Conservation (phyloP, 139 green algal species). For the Picochlorum sp. region DNA sequence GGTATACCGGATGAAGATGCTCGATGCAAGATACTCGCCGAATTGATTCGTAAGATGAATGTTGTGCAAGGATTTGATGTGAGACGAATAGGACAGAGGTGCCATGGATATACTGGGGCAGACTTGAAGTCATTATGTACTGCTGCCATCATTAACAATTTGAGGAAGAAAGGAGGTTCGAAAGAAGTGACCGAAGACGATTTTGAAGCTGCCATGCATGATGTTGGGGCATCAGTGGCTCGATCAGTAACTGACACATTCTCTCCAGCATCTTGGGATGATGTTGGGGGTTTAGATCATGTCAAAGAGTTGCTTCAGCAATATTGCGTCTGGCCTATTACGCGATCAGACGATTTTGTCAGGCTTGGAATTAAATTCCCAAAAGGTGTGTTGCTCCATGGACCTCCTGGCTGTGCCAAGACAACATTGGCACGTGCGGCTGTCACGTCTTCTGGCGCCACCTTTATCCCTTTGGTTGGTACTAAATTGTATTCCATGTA, state of each 20-base stretch:
- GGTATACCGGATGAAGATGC: conserved; percentile 16
- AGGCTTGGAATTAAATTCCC: conserved; percentile 59
- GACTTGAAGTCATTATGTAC: conserved; percentile 69
- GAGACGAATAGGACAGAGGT: conserved; percentile 39
- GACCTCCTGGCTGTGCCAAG: conserved; percentile 81
- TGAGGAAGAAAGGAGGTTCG: not conserved
- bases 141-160: conserved; percentile 60
- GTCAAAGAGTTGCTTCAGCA: conserved; percentile 70
- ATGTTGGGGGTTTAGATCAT: conserved; percentile 65
- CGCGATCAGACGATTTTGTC: conserved; percentile 52
- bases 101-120: conserved; percentile 75
- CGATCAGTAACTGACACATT: conserved; percentile 2
- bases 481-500: conserved; percentile 73
- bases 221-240: conserved; percentile 9
- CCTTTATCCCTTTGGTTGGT: conserved; percentile 60
- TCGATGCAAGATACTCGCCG: conserved; percentile 29
- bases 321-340: conserved; percentile 75
- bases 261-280: conserved; percentile 47
- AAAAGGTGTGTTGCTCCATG: conserved; percentile 76
- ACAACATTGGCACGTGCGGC: conserved; percentile 73
- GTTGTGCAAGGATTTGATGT: conserved; percentile 55
- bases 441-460: conserved; percentile 52
- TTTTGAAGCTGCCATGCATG: not conserved
- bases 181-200: conserved; percentile 1
- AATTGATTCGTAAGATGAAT: conserved; percentile 28